Evolutionary conservation across 1,139 yeast genomes (phyloP).

Genomic region (Geotrichum citri-aurantii): DNA sequence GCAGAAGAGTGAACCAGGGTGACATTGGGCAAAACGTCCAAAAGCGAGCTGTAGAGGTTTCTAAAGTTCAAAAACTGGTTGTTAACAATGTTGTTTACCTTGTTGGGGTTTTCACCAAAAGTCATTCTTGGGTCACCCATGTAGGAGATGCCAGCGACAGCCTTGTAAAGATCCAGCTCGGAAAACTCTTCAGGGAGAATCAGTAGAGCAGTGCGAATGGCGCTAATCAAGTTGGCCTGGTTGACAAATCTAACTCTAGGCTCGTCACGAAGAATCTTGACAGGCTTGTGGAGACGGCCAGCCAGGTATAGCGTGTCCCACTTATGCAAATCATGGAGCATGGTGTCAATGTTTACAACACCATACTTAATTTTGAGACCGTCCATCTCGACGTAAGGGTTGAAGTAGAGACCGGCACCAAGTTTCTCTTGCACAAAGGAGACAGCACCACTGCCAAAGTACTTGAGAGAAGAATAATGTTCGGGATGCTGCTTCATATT

Average conservation of each 20-base stretch:
- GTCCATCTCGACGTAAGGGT: constrained; percentile 71
- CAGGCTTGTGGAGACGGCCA: constrained; percentile 93
- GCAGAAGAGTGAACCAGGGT: constrained; percentile 25
- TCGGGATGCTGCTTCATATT: constrained; percentile 60
- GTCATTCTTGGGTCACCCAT: constrained; percentile 86
- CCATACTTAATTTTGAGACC: constrained; percentile 78
- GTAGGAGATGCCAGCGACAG: constrained; percentile 76
- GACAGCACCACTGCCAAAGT: constrained; percentile 55
- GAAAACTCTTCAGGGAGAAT: constrained; percentile 49
- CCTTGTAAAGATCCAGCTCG: constrained; percentile 63
- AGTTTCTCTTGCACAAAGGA: constrained; percentile 51
- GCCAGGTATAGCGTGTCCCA: constrained; percentile 88
- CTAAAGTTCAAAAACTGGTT: constrained; percentile 69
- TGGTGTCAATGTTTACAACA: constrained; percentile 56
- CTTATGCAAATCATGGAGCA: constrained; percentile 62
- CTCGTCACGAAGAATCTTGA: constrained; percentile 62
- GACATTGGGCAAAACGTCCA: constrained; percentile 42
- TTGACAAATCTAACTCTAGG: constrained; percentile 60
- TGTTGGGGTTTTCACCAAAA: constrained; percentile 86
- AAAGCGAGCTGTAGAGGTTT: constrained; percentile 63
- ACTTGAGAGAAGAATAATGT: constrained; percentile 70
- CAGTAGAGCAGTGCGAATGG: constrained; percentile 64
- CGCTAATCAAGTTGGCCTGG: constrained; percentile 72
- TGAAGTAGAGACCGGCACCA: constrained; percentile 94
- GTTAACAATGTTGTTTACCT: constrained; percentile 74